Evolutionary conservation across 2,329 filamentous ascomycete species (phyloP).

Genomic region (Neonectria punicea): DNA sequence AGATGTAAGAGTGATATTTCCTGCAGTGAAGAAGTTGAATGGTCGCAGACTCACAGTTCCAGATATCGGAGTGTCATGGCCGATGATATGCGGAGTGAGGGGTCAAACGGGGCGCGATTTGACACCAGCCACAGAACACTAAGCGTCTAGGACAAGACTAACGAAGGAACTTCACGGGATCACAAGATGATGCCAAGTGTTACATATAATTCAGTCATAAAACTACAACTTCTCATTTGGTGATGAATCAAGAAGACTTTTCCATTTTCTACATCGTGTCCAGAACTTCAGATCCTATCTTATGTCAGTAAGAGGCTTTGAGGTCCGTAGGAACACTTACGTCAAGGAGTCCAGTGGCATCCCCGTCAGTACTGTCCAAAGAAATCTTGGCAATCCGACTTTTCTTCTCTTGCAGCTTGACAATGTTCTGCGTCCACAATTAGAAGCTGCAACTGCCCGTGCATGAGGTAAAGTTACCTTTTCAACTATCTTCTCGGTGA

Average conservation of each 20-base stretch:
- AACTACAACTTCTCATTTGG: background rate
- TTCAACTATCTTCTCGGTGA: background rate
- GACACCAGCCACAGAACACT: background rate
- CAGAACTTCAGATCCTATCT: background rate
- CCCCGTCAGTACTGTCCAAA: background rate
- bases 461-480: background rate
- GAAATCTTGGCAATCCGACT: background rate
- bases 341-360: background rate
- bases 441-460: background rate
- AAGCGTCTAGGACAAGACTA: background rate
- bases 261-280: background rate
- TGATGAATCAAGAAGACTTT: background rate
- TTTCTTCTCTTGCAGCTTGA: background rate
- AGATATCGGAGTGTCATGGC: background rate
- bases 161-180: background rate
- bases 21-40: background rate
- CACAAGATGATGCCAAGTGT: background rate
- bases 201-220: background rate
- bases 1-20: background rate
- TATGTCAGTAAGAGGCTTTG: background rate
- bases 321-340: background rate
- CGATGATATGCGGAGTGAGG: conserved; percentile 2
- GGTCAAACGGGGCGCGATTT: background rate
- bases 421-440: background rate
- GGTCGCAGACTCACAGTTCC: background rate